Conservation (phyloP, 441 rosid species). For the Lepidium campestre region DNA sequence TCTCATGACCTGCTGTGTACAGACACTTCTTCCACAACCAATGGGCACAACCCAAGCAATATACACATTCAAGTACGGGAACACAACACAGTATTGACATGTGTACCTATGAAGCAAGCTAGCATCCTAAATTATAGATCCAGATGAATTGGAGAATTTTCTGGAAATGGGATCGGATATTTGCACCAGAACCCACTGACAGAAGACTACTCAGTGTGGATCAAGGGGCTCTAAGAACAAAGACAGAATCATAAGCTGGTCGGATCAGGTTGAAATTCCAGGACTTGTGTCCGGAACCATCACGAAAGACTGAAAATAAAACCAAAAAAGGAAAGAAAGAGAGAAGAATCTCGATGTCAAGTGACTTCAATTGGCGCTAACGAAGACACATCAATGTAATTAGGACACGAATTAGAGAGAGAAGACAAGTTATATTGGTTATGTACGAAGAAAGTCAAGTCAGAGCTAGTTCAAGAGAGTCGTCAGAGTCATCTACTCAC, state of each 20-base stretch:
- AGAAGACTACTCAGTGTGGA: slow-evolving; percentile 8
- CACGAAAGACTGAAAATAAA: neutral
- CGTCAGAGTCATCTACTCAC: slow-evolving; percentile 21
- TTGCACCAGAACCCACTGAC: slow-evolving; percentile 12
- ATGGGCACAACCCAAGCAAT: slow-evolving; percentile 73
- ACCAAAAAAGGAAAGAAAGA: no score
- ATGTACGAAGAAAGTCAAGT: neutral
- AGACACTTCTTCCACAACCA: slow-evolving; percentile 81
- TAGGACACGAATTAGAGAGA: neutral
- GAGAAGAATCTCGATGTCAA: neutral
- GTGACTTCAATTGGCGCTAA: slow-evolving; percentile 7
- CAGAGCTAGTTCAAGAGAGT: slow-evolving; percentile 3
- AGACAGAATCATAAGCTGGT: slow-evolving; percentile 15
- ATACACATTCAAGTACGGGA: slow-evolving; percentile 78
- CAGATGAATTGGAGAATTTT: neutral
- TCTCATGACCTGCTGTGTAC: slow-evolving; percentile 79
- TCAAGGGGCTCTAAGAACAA: neutral
- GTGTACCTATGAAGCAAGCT: slow-evolving; percentile 40
- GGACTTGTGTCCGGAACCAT: neutral
- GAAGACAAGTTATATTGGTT: neutral
- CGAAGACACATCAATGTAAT: neutral
- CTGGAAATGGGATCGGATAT: neutral
- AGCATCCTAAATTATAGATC: slow-evolving; percentile 11
- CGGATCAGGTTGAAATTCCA: neutral
- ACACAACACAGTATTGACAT: slow-evolving; percentile 76